phyloP scores from a whole-genome alignment of 2,329 filamentous ascomycete species.

The Aspergillus hiratsukae region DNA sequence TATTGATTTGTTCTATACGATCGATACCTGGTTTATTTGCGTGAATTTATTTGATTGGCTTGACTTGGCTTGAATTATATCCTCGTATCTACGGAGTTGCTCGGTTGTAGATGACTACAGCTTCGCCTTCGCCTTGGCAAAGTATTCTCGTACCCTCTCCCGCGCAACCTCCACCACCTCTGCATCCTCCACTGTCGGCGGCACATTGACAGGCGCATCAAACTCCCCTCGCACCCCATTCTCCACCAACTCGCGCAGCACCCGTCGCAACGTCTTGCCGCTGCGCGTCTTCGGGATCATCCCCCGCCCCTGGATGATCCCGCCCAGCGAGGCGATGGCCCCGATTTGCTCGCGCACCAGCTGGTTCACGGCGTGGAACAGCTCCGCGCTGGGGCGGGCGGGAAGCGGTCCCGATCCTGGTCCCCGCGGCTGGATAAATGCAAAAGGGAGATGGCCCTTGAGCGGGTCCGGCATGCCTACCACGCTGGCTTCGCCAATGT shows the following conservation, averaged over 20 bases:
- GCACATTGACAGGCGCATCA: slow-evolving; percentile 66
- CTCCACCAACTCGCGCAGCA: slow-evolving; percentile 78
- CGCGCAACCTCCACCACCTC: slow-evolving; percentile 70
- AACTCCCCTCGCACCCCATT: slow-evolving; percentile 71
- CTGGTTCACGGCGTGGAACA: slow-evolving; percentile 43
- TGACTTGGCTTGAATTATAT: not conserved
- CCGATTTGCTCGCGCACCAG: slow-evolving; percentile 78
- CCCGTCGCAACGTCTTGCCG: slow-evolving; percentile 83
- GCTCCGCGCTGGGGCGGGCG: slow-evolving; percentile 35
- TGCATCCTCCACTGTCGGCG: slow-evolving; percentile 79
- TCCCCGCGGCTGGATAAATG: slow-evolving; percentile 67
- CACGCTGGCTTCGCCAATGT: slow-evolving; percentile 78
- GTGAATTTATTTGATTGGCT: not conserved
- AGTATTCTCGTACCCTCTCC: slow-evolving; percentile 70
- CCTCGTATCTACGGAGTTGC: not conserved
- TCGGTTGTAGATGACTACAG: too few species aligned
- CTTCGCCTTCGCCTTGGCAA: slow-evolving; percentile 47
- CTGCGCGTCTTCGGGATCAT: slow-evolving; percentile 90
- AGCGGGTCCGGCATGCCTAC: slow-evolving; percentile 79
- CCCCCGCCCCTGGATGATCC: slow-evolving; percentile 75
- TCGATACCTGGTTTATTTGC: not conserved
- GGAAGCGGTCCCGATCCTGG: slow-evolving; percentile 46
- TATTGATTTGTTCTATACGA: not conserved
- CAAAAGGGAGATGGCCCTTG: slow-evolving; percentile 89
- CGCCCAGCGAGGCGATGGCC: slow-evolving; percentile 78